Conservation (phyloP, 2,329 filamentous ascomycete genomes). For the Xylariaceae sp. region DNA sequence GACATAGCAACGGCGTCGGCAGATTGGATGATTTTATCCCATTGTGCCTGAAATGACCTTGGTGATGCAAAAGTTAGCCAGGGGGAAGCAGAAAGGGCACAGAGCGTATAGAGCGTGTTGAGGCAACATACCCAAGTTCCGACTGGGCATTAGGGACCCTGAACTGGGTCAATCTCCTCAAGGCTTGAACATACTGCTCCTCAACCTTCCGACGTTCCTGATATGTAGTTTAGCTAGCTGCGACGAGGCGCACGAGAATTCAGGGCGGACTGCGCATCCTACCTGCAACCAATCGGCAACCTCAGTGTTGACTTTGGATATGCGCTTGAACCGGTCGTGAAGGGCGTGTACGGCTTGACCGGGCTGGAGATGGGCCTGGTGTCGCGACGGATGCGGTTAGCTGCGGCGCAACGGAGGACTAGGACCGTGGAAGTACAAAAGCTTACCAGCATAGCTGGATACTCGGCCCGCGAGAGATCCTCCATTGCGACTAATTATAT, state of each 20-base stretch:
- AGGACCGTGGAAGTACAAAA: conserved; percentile 11
- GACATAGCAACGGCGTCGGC: conserved; percentile 81
- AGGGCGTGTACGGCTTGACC: conserved; percentile 79
- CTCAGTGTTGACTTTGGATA: conserved; percentile 82
- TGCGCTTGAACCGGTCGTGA: conserved; percentile 84
- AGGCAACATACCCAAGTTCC: conserved; percentile 76
- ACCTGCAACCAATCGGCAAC: conserved; percentile 98
- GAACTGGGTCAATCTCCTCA: conserved; percentile 79
- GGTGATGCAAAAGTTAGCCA: conserved; percentile 20
- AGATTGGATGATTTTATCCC: conserved; percentile 82
- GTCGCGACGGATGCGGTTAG: conserved; percentile 12
- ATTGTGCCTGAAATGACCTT: conserved; percentile 88
- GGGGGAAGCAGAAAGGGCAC: neutral
- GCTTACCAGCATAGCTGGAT: conserved; percentile 91
- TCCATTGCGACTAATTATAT: conserved; percentile 58
- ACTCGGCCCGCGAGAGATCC: conserved; percentile 82
- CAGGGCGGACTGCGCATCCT: conserved; percentile 38
- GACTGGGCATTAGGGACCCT: conserved; percentile 74
- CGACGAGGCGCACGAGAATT: neutral
- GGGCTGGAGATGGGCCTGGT: conserved; percentile 78
- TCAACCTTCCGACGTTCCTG: conserved; percentile 93
- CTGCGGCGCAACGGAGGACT: conserved; percentile 9
- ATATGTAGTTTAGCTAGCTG: conserved; percentile 23
- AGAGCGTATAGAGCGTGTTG: conserved; percentile 4
- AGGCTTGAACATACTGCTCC: conserved; percentile 80